A percentile compares a stretch with the other conserved stretches of the same genome.
These are phyloP conservation scores for Beauveria medogensis DNA, from an alignment of 2,329 filamentous ascomycete genomes.

Conservation along the genomic window DNA sequence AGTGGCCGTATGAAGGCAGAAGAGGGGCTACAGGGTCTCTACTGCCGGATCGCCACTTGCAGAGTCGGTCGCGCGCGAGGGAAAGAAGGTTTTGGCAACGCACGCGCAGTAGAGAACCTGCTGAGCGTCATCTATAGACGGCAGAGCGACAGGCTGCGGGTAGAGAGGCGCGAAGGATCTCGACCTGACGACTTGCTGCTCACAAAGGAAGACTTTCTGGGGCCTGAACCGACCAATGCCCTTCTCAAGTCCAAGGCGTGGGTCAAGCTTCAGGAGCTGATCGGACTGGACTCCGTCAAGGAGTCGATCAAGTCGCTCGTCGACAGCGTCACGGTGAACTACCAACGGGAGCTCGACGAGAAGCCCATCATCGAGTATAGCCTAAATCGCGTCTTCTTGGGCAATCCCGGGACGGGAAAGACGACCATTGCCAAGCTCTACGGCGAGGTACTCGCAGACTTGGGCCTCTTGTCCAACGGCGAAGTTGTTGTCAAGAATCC, in stretches of 20 bases:
- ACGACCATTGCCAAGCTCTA: constrained; percentile 69
- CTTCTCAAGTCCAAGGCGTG: constrained; percentile 48
- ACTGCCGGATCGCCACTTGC: constrained; percentile 52
- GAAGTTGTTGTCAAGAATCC: constrained; percentile 69
- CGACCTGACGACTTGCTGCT: constrained; percentile 50
- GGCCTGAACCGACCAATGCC: constrained; percentile 52
- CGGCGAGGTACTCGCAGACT: constrained; percentile 56
- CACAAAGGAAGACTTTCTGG: constrained; percentile 62
- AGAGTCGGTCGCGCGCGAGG: constrained; percentile 56
- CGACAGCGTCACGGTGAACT: constrained; percentile 55
- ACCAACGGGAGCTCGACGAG: constrained; percentile 55
- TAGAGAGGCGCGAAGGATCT: constrained; percentile 32
- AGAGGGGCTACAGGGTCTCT: constrained; percentile 50
- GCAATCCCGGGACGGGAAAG: constrained; percentile 67
- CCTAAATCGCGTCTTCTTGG: constrained; percentile 63
- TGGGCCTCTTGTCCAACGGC: constrained; percentile 59
- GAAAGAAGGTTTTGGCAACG: constrained; percentile 64
- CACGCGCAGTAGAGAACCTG: constrained; percentile 57
- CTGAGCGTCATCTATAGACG: constrained; percentile 45
- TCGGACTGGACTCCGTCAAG: constrained; percentile 56
- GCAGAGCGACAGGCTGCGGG: constrained; percentile 48
- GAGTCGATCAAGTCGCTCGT: constrained; percentile 48
- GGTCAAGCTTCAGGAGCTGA: constrained; percentile 47
- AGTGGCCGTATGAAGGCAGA: constrained; percentile 49
- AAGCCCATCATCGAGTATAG: constrained; percentile 50